These are phyloP conservation scores for Lasiodiplodia hormozganensis DNA, from an alignment of 2,329 filamentous ascomycete genomes.

Conservation along the genomic window DNA sequence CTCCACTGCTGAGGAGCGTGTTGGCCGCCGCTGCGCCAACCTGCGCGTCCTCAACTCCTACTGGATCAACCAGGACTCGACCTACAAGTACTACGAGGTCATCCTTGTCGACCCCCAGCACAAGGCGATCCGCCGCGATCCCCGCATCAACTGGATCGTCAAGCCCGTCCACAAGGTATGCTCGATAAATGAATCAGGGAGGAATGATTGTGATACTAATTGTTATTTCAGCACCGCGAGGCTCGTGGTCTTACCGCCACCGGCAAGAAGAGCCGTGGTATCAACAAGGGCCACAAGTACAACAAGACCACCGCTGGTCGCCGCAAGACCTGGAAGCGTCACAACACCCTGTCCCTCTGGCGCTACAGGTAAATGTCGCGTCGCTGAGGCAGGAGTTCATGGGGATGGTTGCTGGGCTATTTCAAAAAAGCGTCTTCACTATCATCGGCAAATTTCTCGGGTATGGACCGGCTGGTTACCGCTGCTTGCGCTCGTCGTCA, in stretches of 20 bases:
- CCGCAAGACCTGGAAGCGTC: conserved; percentile 99
- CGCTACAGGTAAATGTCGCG: conserved; percentile 80
- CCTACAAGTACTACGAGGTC: conserved; percentile 99
- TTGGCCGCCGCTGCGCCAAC: conserved; percentile 98
- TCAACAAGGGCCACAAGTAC: conserved; percentile 99
- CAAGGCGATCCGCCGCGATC: conserved; percentile 99
- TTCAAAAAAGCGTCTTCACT: conserved; percentile 27
- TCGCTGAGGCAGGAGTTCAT: conserved; percentile 21
- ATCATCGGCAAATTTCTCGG: conserved; percentile 14
- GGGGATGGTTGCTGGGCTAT: conserved; percentile 25
- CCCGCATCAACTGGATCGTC: conserved; percentile 99
- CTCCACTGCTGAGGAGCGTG: conserved; percentile 99
- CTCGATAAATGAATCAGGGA: background rate
- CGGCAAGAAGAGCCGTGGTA: conserved; percentile 99
- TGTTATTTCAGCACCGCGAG: conserved; percentile 84
- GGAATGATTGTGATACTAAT: background rate
- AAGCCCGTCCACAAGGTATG: conserved; percentile 93
- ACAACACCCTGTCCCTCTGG: conserved; percentile 99
- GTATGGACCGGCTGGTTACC: conserved; percentile 20
- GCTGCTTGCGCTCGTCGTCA: conserved; percentile 18
- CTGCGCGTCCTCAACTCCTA: conserved; percentile 99
- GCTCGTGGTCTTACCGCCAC: conserved; percentile 94
- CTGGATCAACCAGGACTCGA: conserved; percentile 99
- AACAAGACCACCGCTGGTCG: conserved; percentile 97
- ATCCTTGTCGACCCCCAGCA: conserved; percentile 99